Conservation (phyloP, 441 rosid species). For the Brassica balearica region DNA sequence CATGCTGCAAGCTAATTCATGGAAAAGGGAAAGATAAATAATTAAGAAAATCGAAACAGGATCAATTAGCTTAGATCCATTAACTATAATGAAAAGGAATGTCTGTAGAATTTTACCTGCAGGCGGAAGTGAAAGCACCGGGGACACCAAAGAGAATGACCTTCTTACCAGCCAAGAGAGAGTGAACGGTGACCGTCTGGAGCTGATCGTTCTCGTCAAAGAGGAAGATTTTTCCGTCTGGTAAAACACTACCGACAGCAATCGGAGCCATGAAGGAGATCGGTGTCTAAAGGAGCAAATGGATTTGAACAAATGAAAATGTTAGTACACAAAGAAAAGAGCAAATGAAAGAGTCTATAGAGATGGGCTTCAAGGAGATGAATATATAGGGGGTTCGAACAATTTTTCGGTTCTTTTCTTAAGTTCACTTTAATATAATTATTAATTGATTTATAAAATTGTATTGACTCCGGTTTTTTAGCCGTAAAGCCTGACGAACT, state of each 20-base stretch:
- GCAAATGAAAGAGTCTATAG: neutral
- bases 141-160: slow-evolving; percentile 86
- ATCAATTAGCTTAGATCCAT: neutral
- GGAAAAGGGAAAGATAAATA: neutral
- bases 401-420: neutral
- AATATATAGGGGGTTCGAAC: neutral
- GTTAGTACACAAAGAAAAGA: neutral
- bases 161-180: slow-evolving; percentile 85
- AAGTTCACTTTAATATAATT: neutral
- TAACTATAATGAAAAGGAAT: neutral
- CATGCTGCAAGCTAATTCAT: slow-evolving; percentile 24
- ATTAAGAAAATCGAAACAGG: no score
- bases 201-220: slow-evolving; percentile 87
- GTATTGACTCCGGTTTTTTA: neutral
- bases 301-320: slow-evolving; percentile 8
- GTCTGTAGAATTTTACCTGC: slow-evolving; percentile 60
- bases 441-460: neutral
- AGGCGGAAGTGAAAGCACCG: slow-evolving; percentile 96
- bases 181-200: slow-evolving; percentile 73
- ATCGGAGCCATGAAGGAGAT: slow-evolving; percentile 77
- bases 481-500: neutral
- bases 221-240: slow-evolving; percentile 76
- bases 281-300: slow-evolving; percentile 2
- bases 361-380: neutral
- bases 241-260: slow-evolving; percentile 65